Percentiles rank a stretch among this genome's conserved stretches.
These are phyloP conservation scores for Phaffia australis DNA, from an alignment of 768 basidiomycete species.

Conservation along the genomic window DNA sequence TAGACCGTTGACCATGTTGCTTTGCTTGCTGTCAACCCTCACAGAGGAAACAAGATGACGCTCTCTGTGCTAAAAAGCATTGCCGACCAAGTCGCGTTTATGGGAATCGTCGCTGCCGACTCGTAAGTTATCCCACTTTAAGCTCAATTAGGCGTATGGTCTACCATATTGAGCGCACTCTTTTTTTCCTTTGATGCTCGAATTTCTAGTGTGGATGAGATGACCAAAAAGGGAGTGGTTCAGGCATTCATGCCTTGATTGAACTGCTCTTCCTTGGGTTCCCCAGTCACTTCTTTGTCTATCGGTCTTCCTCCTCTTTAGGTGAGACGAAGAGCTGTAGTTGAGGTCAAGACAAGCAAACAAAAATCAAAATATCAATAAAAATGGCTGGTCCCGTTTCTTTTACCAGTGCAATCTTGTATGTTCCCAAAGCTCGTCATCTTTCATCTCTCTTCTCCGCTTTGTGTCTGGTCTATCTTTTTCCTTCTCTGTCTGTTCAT, in stretches of 20 bases:
- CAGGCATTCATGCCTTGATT: constrained; percentile 12
- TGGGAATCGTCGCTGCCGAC: constrained; percentile 13
- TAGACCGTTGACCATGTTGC: background rate
- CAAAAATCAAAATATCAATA: too few relatives aligned
- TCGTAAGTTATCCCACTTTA: background rate
- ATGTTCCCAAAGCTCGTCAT: background rate
- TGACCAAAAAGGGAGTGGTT: constrained; percentile 14
- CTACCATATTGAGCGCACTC: too few relatives aligned
- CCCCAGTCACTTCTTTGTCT: constrained; percentile 67
- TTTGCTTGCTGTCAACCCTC: background rate
- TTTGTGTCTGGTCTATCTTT: background rate
- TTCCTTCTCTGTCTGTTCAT: background rate
- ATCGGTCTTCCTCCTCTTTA: too few relatives aligned
- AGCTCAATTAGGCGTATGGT: too few relatives aligned
- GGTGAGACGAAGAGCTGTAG: too few relatives aligned
- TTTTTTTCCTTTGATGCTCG: too few relatives aligned
- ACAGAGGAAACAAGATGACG: constrained; percentile 13
- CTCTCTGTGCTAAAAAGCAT: constrained; percentile 11
- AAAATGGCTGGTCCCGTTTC: too few relatives aligned
- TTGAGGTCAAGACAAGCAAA: too few relatives aligned
- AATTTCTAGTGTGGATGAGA: constrained; percentile 8
- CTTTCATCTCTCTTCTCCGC: background rate
- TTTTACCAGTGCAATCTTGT: too few relatives aligned
- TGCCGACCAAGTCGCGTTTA: constrained; percentile 17
- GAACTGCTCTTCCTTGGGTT: background rate